A percentile compares a stretch with the other conserved stretches of the same genome.
Evolutionary conservation across 345 rosid genomes (phyloP).

Genomic region (Populus nigra): DNA sequence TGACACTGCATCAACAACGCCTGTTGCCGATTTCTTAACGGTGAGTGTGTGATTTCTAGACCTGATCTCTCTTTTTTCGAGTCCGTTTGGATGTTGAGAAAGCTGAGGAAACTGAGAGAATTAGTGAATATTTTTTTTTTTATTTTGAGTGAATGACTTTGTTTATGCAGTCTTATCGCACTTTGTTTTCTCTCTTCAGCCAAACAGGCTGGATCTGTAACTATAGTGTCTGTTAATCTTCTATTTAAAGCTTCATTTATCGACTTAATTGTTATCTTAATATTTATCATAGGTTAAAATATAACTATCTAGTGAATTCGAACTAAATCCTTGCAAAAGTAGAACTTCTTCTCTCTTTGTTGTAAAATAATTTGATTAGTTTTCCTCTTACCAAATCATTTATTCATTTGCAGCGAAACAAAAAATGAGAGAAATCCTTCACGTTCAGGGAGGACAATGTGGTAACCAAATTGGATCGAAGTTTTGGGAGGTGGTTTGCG

Average conservation of each 20-base stretch:
- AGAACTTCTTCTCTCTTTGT: background rate
- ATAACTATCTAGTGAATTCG: background rate
- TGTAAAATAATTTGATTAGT: background rate
- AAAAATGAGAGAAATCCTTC: slow-evolving; percentile 31
- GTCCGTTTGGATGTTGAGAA: background rate
- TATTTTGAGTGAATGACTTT: background rate
- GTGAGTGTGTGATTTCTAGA: slow-evolving; percentile 1
- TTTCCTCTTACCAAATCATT: background rate
- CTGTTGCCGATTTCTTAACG: background rate
- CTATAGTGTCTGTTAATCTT: background rate
- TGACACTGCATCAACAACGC: background rate
- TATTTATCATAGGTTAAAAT: no score
- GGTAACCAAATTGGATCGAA: slow-evolving; percentile 30
- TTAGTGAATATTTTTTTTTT: background rate
- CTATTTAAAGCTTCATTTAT: background rate
- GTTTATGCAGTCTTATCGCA: background rate
- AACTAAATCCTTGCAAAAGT: background rate
- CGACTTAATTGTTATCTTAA: background rate
- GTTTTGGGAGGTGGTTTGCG: slow-evolving; percentile 31
- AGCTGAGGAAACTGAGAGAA: background rate
- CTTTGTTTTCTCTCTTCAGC: background rate
- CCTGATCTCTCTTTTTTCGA: background rate
- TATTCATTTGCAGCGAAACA: background rate
- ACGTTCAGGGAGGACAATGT: slow-evolving; percentile 28
- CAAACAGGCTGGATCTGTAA: background rate